phyloP scores from a whole-genome alignment of 2,329 filamentous ascomycete genomes.

The Biscogniauxia mediterranea region DNA sequence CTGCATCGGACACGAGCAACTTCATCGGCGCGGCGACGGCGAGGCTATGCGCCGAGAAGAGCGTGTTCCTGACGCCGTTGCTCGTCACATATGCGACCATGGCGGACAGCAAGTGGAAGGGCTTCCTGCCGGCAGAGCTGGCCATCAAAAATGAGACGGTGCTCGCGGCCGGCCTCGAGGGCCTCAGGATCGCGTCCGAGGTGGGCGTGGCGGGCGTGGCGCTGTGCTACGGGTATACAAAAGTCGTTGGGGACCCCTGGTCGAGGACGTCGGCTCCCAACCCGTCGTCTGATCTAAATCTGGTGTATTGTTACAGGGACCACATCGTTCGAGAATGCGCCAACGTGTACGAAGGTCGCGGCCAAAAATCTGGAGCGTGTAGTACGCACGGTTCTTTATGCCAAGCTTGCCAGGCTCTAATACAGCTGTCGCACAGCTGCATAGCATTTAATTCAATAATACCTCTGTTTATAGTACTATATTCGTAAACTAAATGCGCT shows the following conservation, averaged over 20 bases:
- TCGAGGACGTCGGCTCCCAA: conserved; percentile 7
- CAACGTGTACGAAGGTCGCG: no score
- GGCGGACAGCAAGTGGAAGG: conserved; percentile 39
- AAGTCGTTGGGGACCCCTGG: conserved; percentile 16
- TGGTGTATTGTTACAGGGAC: background rate
- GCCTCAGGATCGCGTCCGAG: conserved; percentile 45
- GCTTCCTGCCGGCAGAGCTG: conserved; percentile 41
- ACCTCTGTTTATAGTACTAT: no score
- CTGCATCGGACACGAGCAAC: conserved; percentile 48
- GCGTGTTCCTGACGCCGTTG: conserved; percentile 50
- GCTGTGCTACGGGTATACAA: conserved; percentile 48
- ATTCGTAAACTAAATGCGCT: no score
- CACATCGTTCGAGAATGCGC: background rate
- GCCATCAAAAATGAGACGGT: conserved; percentile 48
- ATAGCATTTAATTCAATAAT: no score
- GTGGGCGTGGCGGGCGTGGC: conserved; percentile 52
- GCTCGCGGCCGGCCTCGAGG: conserved; percentile 42
- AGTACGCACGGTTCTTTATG: no score
- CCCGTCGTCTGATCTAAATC: background rate
- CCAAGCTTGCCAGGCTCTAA: no score
- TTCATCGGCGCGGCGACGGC: conserved; percentile 40
- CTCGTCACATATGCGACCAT: conserved; percentile 49
- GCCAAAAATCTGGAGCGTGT: no score
- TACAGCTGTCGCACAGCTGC: no score
- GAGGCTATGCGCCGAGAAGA: conserved; percentile 45